Conservation (phyloP, 768 basidiomycete species). For the Rhodotorula diobovata region DNA sequence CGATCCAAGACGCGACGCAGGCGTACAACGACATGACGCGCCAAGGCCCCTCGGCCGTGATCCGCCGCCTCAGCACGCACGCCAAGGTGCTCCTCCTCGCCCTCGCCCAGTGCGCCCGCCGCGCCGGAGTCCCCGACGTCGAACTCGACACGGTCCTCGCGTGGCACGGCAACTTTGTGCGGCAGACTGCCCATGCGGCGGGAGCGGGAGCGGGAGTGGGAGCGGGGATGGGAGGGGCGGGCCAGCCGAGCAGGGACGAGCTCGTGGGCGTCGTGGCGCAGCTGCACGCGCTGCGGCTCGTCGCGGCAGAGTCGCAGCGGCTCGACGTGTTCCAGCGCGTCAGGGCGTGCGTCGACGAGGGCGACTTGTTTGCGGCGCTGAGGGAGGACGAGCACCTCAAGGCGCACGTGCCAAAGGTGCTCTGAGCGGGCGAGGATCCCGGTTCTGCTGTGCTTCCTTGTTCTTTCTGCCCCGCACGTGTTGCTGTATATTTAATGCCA, state of each 20-base stretch:
- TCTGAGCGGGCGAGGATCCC: not conserved
- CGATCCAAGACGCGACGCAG: conserved; percentile 39
- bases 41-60: conserved; percentile 38
- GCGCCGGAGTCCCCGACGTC: conserved; percentile 41
- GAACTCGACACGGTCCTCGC: conserved; percentile 43
- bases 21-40: conserved; percentile 44
- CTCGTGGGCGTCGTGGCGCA: conserved; percentile 35
- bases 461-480: not conserved
- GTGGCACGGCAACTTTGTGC: conserved; percentile 41
- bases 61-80: conserved; percentile 36
- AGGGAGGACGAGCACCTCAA: conserved; percentile 37
- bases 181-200: conserved; percentile 35
- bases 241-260: conserved; percentile 29
- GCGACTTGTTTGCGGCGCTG: conserved; percentile 40
- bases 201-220: no score
- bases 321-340: conserved; percentile 40
- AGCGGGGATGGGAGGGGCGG: no score
- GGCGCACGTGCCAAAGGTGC: conserved; percentile 17
- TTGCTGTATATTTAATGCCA: not conserved
- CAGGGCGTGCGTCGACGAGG: conserved; percentile 36
- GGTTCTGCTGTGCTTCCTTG: not conserved
- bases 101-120: conserved; percentile 38
- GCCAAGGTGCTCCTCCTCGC: conserved; percentile 44
- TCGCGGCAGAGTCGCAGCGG: conserved; percentile 39
- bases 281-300: conserved; percentile 37